phyloP scores from a whole-genome alignment of 2,329 filamentous ascomycete genomes.

The Xylariaceae sp. region DNA sequence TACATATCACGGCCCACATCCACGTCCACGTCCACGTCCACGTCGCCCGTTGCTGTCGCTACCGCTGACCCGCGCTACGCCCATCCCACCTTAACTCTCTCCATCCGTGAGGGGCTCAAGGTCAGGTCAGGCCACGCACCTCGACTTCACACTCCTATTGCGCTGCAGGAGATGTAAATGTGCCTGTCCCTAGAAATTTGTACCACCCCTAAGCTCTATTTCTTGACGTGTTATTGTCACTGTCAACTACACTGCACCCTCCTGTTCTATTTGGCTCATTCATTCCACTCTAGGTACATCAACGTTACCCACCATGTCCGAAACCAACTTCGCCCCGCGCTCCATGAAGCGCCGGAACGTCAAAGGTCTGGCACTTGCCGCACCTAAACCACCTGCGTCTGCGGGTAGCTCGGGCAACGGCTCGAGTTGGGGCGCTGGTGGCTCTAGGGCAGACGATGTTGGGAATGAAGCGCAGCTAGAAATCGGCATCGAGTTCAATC shows the following conservation, averaged over 20 bases:
- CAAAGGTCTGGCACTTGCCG: conserved; percentile 87
- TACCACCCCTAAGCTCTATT: neutral
- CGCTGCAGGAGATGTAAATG: conserved; percentile 25
- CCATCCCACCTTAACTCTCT: conserved; percentile 19
- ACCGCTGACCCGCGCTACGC: conserved; percentile 19
- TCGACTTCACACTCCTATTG: conserved; percentile 10
- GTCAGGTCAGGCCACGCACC: conserved; percentile 22
- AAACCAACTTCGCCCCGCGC: conserved; percentile 64
- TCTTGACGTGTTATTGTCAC: neutral
- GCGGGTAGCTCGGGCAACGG: conserved; percentile 70
- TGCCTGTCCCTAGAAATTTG: conserved; percentile 10
- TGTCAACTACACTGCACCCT: conserved; percentile 12
- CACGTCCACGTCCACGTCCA: too few species aligned
- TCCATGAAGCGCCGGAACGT: conserved; percentile 99
- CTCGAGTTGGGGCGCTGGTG: conserved; percentile 52
- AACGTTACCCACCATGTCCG: conserved; percentile 58
- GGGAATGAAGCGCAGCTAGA: conserved; percentile 73
- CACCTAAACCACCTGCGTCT: conserved; percentile 73
- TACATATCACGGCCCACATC: neutral
- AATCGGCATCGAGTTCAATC: conserved; percentile 95
- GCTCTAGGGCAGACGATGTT: conserved; percentile 55
- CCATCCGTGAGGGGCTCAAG: conserved; percentile 33
- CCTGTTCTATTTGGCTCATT: conserved; percentile 4
- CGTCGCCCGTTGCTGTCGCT: neutral
- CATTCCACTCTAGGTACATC: conserved; percentile 9